Conservation (phyloP, 2,329 filamentous ascomycete species). For the Coniochaeta sp. region DNA sequence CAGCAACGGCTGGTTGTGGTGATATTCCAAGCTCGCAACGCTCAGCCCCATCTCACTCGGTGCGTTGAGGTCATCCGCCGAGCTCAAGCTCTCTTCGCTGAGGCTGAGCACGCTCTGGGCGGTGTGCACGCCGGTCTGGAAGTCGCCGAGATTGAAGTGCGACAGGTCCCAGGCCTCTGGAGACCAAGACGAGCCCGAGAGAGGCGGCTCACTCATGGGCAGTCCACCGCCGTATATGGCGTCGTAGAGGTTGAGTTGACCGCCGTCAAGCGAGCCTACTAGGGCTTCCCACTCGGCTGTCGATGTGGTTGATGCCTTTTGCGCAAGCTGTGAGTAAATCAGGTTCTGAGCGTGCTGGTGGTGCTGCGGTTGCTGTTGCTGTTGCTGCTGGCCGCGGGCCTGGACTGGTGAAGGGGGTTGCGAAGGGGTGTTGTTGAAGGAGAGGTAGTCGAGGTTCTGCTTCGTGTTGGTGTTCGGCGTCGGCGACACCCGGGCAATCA, state of each 20-base stretch:
- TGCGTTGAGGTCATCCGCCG: conserved; percentile 39
- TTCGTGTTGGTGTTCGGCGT: conserved; percentile 23
- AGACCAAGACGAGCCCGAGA: conserved; percentile 42
- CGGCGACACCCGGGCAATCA: conserved; percentile 28
- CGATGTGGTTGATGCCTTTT: conserved; percentile 41
- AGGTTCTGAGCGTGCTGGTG: conserved; percentile 17
- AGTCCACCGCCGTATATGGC: conserved; percentile 66
- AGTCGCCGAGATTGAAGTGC: conserved; percentile 43
- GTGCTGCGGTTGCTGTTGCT: conserved; percentile 24
- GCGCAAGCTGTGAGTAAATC: conserved; percentile 29
- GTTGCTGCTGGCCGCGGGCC: conserved; percentile 33
- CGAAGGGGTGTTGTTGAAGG: conserved; percentile 32
- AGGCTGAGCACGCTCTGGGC: conserved; percentile 49
- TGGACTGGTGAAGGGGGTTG: conserved; percentile 42
- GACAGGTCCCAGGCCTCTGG: conserved; percentile 50
- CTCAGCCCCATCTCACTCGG: conserved; percentile 38
- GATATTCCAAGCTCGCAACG: conserved; percentile 30
- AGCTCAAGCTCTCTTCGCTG: conserved; percentile 52
- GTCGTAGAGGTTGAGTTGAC: conserved; percentile 77
- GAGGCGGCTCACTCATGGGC: conserved; percentile 36
- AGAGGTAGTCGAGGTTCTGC: conserved; percentile 54
- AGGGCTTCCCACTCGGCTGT: conserved; percentile 76
- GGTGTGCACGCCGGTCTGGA: conserved; percentile 29
- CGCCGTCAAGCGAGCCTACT: conserved; percentile 71
- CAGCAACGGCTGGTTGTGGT: conserved; percentile 17